phyloP scores from a whole-genome alignment of 129 eudicot species.

The Flaveria bidentis region DNA sequence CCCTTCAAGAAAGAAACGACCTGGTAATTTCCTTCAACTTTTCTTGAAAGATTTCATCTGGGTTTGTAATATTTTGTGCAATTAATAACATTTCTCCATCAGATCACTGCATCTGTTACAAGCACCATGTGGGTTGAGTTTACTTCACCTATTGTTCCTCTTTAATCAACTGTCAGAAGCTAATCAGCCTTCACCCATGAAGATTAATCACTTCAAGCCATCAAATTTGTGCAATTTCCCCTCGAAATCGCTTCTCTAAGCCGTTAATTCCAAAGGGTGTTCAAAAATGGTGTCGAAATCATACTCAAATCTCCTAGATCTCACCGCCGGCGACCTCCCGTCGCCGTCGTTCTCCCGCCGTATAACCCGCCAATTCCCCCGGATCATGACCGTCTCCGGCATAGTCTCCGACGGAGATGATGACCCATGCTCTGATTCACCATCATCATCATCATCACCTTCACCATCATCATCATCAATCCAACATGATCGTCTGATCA shows the following conservation, averaged over 20 bases:
- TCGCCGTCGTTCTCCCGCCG: slow-evolving; percentile 64
- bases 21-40: slow-evolving; percentile 37
- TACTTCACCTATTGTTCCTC: no score
- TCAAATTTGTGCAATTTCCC: no score
- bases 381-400: slow-evolving; percentile 78
- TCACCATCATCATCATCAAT: no score
- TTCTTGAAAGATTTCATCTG: slow-evolving; percentile 9
- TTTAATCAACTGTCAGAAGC: no score
- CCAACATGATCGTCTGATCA: slow-evolving; percentile 25
- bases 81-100: not conserved
- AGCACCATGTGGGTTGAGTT: not conserved
- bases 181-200: not conserved
- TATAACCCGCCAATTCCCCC: slow-evolving; percentile 67
- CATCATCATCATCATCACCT: no score
- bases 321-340: slow-evolving; percentile 69
- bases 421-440: slow-evolving; percentile 48
- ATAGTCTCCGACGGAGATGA: slow-evolving; percentile 72
- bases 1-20: slow-evolving; percentile 16
- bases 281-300: slow-evolving; percentile 76
- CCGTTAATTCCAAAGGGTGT: not conserved
- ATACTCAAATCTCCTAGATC: slow-evolving; percentile 75
- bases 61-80: not conserved
- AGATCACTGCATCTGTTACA: slow-evolving; percentile 7
- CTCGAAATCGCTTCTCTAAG: not conserved
- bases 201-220: no score